Conservation (phyloP, 1,284 basidiomycete species). For the Rhodotorula sp. region DNA sequence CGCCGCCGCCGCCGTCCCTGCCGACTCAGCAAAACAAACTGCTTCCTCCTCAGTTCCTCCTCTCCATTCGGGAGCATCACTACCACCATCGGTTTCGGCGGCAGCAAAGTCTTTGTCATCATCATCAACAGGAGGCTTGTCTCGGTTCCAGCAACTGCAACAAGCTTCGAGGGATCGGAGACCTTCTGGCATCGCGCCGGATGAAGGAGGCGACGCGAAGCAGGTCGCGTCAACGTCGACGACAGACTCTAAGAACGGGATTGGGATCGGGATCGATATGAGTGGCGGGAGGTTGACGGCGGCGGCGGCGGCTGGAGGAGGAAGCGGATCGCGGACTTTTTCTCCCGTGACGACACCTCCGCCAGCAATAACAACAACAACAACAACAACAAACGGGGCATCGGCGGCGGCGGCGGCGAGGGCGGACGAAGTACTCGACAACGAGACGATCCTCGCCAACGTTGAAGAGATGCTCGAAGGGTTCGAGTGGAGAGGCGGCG, state of each 20-base stretch:
- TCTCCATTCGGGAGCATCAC: background rate
- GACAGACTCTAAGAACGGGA: background rate
- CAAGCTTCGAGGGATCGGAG: background rate
- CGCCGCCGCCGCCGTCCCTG: background rate
- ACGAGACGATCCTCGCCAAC: constrained; percentile 71
- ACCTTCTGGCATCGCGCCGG: background rate
- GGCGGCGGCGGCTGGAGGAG: background rate
- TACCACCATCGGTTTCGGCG: background rate
- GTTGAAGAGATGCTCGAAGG: constrained; percentile 99
- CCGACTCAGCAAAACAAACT: background rate
- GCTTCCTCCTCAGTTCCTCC: background rate
- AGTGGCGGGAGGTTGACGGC: background rate
- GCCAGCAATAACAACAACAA: background rate
- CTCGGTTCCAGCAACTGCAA: background rate
- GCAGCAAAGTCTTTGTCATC: background rate
- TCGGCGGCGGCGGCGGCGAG: background rate
- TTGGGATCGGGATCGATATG: constrained; percentile 31
- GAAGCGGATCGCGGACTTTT: background rate
- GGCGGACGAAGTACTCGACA: constrained; percentile 53
- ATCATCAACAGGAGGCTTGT: background rate
- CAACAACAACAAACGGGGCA: background rate
- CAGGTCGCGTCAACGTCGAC: background rate
- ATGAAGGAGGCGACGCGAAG: background rate
- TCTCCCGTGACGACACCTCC: background rate
- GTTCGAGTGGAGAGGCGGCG: constrained; percentile 80